A percentile compares a stretch with the other conserved stretches of the same genome.
Evolutionary conservation across 768 basidiomycete genomes (phyloP).

Genomic region (Tephrocybe sp.): DNA sequence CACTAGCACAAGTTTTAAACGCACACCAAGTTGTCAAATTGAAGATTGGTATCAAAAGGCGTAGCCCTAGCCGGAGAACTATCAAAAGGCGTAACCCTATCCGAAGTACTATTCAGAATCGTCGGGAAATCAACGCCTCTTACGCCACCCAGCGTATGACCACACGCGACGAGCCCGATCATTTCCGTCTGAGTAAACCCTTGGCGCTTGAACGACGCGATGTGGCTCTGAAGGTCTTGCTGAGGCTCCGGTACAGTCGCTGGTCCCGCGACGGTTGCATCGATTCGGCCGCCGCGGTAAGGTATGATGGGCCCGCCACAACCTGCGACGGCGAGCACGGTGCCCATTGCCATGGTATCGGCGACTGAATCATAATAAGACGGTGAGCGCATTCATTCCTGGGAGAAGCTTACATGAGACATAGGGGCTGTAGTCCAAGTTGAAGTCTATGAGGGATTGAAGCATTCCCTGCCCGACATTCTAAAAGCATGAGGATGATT

Average conservation of each 20-base stretch:
- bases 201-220: slow-evolving; percentile 24
- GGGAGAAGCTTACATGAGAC: not conserved
- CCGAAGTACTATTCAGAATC: slow-evolving; percentile 8
- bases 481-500: not conserved
- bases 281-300: slow-evolving; percentile 31
- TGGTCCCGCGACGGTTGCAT: slow-evolving; percentile 28
- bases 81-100: not conserved
- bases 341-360: slow-evolving; percentile 31
- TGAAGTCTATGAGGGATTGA: not conserved
- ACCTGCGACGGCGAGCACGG: slow-evolving; percentile 23
- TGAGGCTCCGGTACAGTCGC: slow-evolving; percentile 31
- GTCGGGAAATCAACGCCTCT: slow-evolving; percentile 27
- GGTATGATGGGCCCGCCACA: slow-evolving; percentile 35
- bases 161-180: slow-evolving; percentile 34
- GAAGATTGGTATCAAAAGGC: not conserved
- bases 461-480: not conserved
- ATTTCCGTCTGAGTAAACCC: slow-evolving; percentile 31
- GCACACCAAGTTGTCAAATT: slow-evolving; percentile 4
- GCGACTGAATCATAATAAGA: slow-evolving; percentile 26
- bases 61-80: not conserved
- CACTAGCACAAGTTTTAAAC: not conserved
- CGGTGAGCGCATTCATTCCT: no score
- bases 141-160: slow-evolving; percentile 33
- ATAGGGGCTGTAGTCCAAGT: not conserved
- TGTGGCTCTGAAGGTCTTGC: slow-evolving; percentile 23